Evolutionary conservation across 306 rosid species (phyloP).

Genomic region (Rosa lucieae): DNA sequence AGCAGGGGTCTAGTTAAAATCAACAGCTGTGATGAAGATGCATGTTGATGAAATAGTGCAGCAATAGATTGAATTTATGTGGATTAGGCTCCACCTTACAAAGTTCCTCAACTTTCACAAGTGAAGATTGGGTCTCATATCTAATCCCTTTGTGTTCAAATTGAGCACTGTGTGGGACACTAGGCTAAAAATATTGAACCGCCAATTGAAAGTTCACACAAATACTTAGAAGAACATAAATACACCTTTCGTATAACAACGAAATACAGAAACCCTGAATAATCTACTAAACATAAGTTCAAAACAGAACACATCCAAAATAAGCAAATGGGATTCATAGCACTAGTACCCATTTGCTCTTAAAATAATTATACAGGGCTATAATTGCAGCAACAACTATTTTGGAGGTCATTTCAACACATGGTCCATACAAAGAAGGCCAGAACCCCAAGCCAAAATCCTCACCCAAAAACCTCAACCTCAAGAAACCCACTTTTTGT

Average conservation of each 20-base stretch:
- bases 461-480: background rate
- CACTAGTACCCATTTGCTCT: background rate
- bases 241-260: background rate
- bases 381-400: background rate
- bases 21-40: background rate
- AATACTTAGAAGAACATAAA: background rate
- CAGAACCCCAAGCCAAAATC: background rate
- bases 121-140: background rate
- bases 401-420: background rate
- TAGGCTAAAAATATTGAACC: background rate
- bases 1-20: background rate
- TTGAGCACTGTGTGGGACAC: background rate
- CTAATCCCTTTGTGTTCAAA: background rate
- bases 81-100: too few species aligned
- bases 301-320: background rate
- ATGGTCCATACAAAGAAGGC: background rate
- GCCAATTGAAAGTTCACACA: background rate
- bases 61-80: too few species aligned
- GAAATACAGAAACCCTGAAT: background rate
- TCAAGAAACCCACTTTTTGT: background rate
- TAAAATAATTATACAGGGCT: background rate
- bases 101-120: background rate
- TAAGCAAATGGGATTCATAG: background rate
- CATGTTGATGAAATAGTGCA: too few species aligned
- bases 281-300: background rate